A percentile compares a stretch with the other conserved stretches of the same genome.
These are phyloP conservation scores for Neurospora discreta DNA, from an alignment of 495 filamentous ascomycete species.

Conservation along the genomic window DNA sequence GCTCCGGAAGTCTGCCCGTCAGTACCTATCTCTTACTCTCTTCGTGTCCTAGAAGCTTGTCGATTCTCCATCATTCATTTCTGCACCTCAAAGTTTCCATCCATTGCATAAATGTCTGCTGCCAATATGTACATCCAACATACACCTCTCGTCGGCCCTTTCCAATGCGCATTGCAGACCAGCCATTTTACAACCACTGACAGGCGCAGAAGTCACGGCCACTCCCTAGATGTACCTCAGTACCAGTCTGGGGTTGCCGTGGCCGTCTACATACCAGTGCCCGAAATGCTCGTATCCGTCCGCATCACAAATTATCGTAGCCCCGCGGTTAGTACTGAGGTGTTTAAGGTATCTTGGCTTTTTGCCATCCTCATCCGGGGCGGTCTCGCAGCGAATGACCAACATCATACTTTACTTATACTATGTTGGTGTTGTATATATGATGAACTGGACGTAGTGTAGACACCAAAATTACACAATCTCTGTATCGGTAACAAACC, in stretches of 20 bases:
- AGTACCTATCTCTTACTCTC: not conserved
- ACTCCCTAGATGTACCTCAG: not conserved
- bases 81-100: not conserved
- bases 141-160: not conserved
- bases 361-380: not conserved
- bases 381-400: not conserved
- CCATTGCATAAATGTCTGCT: not conserved
- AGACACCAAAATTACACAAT: not conserved
- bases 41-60: not conserved
- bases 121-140: not conserved
- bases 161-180: not conserved
- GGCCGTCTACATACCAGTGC: not conserved
- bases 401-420: not conserved
- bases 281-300: not conserved
- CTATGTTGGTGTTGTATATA: not conserved
- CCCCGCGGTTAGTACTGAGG: not conserved
- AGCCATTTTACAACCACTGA: not conserved
- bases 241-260: not conserved
- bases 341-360: not conserved
- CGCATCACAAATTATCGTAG: not conserved
- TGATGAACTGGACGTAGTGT: too few species aligned
- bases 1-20: not conserved
- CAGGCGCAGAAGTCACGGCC: not conserved
- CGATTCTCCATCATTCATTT: not conserved
- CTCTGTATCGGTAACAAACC: not conserved